Conservation (phyloP, 345 rosid species). For the Eucalyptus pumila region DNA sequence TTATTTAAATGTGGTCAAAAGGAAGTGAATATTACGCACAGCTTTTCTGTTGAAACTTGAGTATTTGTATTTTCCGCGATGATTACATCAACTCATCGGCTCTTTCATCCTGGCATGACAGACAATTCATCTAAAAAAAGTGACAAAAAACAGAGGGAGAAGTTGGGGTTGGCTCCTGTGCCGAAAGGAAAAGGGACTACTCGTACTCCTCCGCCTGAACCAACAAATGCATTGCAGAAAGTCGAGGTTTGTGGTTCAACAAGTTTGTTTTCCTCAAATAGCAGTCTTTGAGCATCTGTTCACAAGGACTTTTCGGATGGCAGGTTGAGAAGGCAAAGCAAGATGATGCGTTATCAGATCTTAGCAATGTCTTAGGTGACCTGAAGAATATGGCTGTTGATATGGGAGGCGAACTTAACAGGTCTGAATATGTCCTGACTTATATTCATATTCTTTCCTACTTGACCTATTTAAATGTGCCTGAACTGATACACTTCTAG, state of each 20-base stretch:
- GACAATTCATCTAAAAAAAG: conserved; percentile 39
- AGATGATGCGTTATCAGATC: conserved; percentile 77
- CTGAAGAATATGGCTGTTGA: conserved; percentile 87
- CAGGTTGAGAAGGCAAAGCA: conserved; percentile 81
- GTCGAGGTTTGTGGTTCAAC: conserved; percentile 26
- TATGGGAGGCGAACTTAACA: conserved; percentile 83
- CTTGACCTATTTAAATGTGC: neutral
- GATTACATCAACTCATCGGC: neutral
- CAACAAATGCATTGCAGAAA: conserved; percentile 55
- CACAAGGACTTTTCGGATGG: neutral
- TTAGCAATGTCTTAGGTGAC: conserved; percentile 72
- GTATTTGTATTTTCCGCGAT: neutral
- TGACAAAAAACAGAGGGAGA: conserved; percentile 52
- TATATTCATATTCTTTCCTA: neutral
- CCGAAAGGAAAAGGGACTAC: conserved; percentile 24
- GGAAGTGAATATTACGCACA: neutral
- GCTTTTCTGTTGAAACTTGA: neutral
- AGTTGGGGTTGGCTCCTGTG: conserved; percentile 38
- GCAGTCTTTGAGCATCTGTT: neutral
- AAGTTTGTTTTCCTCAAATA: neutral
- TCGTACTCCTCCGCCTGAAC: conserved; percentile 24
- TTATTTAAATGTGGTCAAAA: neutral
- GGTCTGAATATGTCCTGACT: conserved; percentile 17
- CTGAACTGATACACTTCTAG: neutral
- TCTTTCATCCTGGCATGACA: neutral